Evolutionary conservation across 2,329 filamentous ascomycete species (phyloP).

Genomic region (Ascochyta fabae): DNA sequence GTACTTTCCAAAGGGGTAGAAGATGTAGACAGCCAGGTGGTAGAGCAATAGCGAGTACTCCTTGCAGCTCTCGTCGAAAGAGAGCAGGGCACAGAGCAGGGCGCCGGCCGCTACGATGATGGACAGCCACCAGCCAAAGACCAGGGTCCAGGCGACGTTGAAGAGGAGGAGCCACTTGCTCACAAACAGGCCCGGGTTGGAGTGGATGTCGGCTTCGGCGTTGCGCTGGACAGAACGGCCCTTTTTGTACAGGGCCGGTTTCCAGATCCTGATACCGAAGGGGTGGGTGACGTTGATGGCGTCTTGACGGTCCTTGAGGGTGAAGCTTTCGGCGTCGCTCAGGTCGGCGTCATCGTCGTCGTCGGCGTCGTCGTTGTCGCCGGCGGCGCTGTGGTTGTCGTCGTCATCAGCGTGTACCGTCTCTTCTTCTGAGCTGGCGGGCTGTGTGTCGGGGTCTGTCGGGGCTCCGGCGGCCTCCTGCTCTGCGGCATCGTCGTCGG

Average conservation of each 20-base stretch:
- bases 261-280: conserved; percentile 98
- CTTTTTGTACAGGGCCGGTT: conserved; percentile 98
- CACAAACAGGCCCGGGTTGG: conserved; percentile 85
- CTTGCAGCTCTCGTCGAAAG: conserved; percentile 75
- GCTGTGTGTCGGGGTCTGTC: conserved; percentile 32
- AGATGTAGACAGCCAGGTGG: conserved; percentile 83
- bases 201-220: conserved; percentile 96
- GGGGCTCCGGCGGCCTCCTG: conserved; percentile 43
- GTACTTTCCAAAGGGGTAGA: conserved; percentile 97
- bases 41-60: conserved; percentile 87
- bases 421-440: conserved; percentile 47
- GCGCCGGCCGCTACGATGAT: conserved; percentile 76
- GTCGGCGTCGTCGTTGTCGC: conserved; percentile 63
- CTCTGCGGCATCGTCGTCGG: conserved; percentile 53
- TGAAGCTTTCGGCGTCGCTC: conserved; percentile 97
- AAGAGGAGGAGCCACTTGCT: conserved; percentile 84
- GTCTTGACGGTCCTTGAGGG: conserved; percentile 92
- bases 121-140: conserved; percentile 97
- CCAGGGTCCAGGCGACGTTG: conserved; percentile 87
- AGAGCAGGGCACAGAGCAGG: conserved; percentile 78
- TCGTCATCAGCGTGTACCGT: conserved; percentile 44
- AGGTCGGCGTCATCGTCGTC: conserved; percentile 68
- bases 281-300: conserved; percentile 99
- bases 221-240: conserved; percentile 94
- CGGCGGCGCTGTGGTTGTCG: conserved; percentile 56